Conservation (phyloP, 257 asterid species). For the Nicotiana attenuata region DNA sequence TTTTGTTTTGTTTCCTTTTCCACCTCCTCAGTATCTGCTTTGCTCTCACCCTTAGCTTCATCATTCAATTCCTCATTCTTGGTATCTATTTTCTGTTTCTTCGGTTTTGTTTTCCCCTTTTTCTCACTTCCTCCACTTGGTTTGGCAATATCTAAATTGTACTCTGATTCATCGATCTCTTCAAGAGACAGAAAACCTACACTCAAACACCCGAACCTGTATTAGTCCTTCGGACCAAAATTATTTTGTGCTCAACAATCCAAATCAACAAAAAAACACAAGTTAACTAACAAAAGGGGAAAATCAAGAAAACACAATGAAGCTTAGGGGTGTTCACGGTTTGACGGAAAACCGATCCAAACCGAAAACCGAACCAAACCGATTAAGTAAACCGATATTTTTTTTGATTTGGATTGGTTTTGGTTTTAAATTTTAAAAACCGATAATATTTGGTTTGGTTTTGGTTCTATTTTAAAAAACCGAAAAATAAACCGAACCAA, state of each 20-base stretch:
- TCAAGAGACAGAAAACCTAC: constrained; percentile 87
- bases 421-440: no score
- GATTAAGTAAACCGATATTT: no score
- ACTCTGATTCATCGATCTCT: constrained; percentile 80
- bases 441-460: no score
- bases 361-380: no score
- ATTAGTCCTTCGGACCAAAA: not conserved
- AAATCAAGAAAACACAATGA: not conserved
- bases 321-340: no score
- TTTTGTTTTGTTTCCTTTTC: constrained; percentile 31
- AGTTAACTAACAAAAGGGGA: not conserved
- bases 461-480: no score
- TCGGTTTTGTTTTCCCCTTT: constrained; percentile 30
- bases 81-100: constrained; percentile 33
- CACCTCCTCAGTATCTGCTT: constrained; percentile 29
- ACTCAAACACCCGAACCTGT: not conserved
- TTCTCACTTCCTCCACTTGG: constrained; percentile 20
- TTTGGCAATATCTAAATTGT: constrained; percentile 51
- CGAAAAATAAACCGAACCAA: no score
- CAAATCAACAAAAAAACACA: not conserved
- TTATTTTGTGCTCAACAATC: not conserved
- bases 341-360: no score
- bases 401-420: no score
- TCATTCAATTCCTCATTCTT: constrained; percentile 18
- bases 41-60: constrained; percentile 24